A percentile compares a stretch with the other conserved stretches of the same genome.
phyloP scores from a whole-genome alignment of 305 asterid genomes.

The Solanum hybrid region DNA sequence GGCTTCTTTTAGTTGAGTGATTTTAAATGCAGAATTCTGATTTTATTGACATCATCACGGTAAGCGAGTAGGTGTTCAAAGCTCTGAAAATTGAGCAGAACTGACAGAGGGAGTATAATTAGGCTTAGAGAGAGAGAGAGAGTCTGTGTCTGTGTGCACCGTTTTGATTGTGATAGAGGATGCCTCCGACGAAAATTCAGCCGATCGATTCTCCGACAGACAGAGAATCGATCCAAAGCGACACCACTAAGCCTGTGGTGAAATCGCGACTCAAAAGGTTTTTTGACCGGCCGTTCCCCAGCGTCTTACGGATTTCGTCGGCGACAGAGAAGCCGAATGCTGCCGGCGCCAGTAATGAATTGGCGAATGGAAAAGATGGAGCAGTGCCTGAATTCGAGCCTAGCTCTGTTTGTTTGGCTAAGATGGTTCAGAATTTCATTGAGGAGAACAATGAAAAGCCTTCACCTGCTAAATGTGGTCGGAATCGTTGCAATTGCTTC shows the following conservation, averaged over 20 bases:
- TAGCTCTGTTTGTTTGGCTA: conserved; percentile 67
- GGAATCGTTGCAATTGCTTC: conserved; percentile 88
- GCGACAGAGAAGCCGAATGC: conserved; percentile 38
- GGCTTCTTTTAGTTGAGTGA: conserved; percentile 7
- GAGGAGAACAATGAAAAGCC: conserved; percentile 63
- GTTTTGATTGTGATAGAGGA: background rate
- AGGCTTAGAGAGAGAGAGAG: conserved; percentile 4
- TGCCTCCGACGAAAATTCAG: conserved; percentile 77
- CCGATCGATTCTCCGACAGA: conserved; percentile 50
- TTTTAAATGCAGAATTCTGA: conserved; percentile 7
- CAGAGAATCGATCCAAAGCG: conserved; percentile 35
- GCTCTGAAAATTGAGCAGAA: conserved; percentile 14
- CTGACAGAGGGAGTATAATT: conserved; percentile 17
- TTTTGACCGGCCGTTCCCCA: conserved; percentile 81
- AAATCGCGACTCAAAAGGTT: conserved; percentile 79
- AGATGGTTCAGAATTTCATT: conserved; percentile 84
- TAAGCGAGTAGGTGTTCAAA: background rate
- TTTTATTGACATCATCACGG: background rate
- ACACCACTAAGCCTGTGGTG: conserved; percentile 41
- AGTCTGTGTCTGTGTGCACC: background rate
- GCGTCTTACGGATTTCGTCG: conserved; percentile 43
- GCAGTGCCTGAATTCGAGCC: conserved; percentile 62
- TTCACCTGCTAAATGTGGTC: conserved; percentile 38
- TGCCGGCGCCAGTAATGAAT: conserved; percentile 31
- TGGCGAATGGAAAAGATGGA: conserved; percentile 18